Percentiles rank a stretch among this genome's conserved stretches.
phyloP scores from a whole-genome alignment of 148 eudicot species.

The Rhododendron vialii region DNA sequence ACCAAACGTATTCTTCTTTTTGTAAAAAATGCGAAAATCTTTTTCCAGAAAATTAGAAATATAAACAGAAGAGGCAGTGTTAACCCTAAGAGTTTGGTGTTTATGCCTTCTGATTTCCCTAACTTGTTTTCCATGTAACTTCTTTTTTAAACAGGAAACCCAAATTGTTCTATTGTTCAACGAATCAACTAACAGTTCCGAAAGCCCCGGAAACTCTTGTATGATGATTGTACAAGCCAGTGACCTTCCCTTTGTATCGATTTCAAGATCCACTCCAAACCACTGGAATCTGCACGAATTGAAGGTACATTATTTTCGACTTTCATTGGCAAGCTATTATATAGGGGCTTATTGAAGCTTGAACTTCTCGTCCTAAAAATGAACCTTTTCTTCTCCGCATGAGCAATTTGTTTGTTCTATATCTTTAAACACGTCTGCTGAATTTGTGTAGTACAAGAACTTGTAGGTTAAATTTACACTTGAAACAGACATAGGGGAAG shows the following conservation, averaged over 20 bases:
- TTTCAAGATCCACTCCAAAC: constrained; percentile 32
- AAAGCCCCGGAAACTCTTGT: constrained; percentile 57
- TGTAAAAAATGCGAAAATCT: background rate
- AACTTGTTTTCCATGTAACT: background rate
- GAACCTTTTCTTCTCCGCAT: background rate
- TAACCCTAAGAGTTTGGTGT: background rate
- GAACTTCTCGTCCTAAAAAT: background rate
- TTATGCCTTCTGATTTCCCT: background rate
- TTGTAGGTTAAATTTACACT: background rate
- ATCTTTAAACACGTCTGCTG: background rate
- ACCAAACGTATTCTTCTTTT: background rate
- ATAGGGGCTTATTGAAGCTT: background rate
- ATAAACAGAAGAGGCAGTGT: background rate
- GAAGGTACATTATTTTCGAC: constrained; percentile 36
- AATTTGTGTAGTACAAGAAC: constrained; percentile 1
- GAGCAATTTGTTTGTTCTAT: background rate
- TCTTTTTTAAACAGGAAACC: constrained; percentile 50
- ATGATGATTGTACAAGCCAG: constrained; percentile 66
- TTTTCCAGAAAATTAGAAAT: background rate
- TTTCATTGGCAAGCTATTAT: background rate
- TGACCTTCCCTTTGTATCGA: constrained; percentile 61
- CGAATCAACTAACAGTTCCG: constrained; percentile 44
- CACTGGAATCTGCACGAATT: constrained; percentile 64
- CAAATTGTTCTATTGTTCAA: constrained; percentile 79
- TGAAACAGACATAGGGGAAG: background rate